Percentiles rank a stretch among this genome's conserved stretches.
These are phyloP conservation scores for Quercus alba DNA, from an alignment of 306 rosid genomes.

Conservation along the genomic window DNA sequence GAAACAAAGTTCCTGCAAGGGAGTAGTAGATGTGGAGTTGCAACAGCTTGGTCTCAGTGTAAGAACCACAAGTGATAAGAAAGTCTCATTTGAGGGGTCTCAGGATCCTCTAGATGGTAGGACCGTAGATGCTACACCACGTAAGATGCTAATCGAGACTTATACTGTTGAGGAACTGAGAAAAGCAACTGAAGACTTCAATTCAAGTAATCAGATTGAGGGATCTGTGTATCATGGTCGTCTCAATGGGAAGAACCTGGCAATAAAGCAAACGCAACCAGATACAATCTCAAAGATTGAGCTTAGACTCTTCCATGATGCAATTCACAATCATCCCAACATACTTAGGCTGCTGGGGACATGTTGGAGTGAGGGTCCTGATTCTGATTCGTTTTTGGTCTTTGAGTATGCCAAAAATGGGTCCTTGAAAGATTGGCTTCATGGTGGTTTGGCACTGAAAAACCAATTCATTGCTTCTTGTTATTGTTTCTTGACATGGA, in stretches of 20 bases:
- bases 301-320: constrained; percentile 45
- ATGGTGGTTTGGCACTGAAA: constrained; percentile 88
- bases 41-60: constrained; percentile 78
- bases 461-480: constrained; percentile 92
- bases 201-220: constrained; percentile 65
- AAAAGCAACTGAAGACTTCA: constrained; percentile 80
- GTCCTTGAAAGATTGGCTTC: constrained; percentile 90
- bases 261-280: constrained; percentile 45
- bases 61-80: constrained; percentile 79
- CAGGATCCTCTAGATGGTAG: constrained; percentile 43
- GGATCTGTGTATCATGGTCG: constrained; percentile 81
- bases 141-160: constrained; percentile 48
- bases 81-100: constrained; percentile 75
- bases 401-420: constrained; percentile 85
- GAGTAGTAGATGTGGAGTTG: constrained; percentile 65
- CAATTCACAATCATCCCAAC: constrained; percentile 73
- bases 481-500: constrained; percentile 88
- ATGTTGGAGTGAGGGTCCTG: constrained; percentile 45
- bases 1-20: constrained; percentile 36
- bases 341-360: constrained; percentile 65
- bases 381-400: constrained; percentile 60
- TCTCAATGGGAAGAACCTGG: constrained; percentile 75
- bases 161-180: constrained; percentile 58
- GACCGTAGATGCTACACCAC: constrained; percentile 26
- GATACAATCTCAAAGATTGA: constrained; percentile 49